Evolutionary conservation across 1,139 yeast genomes (phyloP).

Genomic region (Saccharomycopsis hybrid): DNA sequence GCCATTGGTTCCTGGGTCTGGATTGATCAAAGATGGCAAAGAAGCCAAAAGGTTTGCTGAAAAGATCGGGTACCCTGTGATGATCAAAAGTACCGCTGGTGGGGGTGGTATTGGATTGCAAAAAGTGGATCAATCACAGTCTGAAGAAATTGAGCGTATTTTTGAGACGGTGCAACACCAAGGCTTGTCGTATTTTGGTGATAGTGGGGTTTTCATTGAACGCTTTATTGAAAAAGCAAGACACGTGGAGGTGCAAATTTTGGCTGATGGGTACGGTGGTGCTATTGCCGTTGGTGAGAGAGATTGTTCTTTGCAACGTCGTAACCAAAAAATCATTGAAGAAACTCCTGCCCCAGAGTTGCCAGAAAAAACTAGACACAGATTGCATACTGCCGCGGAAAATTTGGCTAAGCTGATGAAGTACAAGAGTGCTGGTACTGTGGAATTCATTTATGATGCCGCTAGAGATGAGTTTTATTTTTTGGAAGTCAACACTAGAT

Average conservation of each 20-base stretch:
- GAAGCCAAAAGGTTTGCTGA: conserved; percentile 80
- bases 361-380: conserved; percentile 67
- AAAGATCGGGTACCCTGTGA: conserved; percentile 70
- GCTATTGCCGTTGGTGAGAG: conserved; percentile 95
- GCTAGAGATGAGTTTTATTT: conserved; percentile 83
- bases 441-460: conserved; percentile 89
- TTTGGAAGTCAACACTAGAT: conserved; percentile 91
- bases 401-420: conserved; percentile 72
- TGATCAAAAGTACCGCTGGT: conserved; percentile 97
- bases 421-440: conserved; percentile 96
- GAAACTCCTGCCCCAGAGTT: conserved; percentile 97
- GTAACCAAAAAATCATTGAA: conserved; percentile 93
- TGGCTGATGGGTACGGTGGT: conserved; percentile 90
- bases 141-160: conserved; percentile 71
- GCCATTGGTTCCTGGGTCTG: conserved; percentile 94
- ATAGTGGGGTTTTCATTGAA: conserved; percentile 90
- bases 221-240: conserved; percentile 90
- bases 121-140: conserved; percentile 81
- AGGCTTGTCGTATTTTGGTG: conserved; percentile 89
- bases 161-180: conserved; percentile 90
- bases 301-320: conserved; percentile 94
- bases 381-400: conserved; percentile 81
- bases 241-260: conserved; percentile 93
- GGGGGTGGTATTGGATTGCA: conserved; percentile 99
- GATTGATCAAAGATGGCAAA: conserved; percentile 57